These are phyloP conservation scores for Fusarium sarcochroum DNA, from an alignment of 2,329 filamentous ascomycete genomes.

Conservation along the genomic window DNA sequence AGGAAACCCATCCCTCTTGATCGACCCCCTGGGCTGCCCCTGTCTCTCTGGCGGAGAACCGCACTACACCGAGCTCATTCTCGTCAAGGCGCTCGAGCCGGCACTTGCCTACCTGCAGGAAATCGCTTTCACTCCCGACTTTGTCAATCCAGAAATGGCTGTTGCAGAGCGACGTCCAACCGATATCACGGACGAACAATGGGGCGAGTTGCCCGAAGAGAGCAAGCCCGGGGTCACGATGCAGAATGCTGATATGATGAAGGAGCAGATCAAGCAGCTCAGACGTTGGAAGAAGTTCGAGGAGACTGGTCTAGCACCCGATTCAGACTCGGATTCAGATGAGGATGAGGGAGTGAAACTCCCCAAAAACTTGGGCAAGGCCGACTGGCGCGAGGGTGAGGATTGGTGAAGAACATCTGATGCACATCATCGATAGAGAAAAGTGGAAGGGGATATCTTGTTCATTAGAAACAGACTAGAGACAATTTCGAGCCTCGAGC, in stretches of 20 bases:
- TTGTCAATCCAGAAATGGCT: conserved; percentile 58
- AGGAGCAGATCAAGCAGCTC: conserved; percentile 44
- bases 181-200: conserved; percentile 49
- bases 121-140: conserved; percentile 60
- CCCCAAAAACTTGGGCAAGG: background rate
- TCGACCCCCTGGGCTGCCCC: conserved; percentile 71
- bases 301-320: conserved; percentile 48
- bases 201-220: conserved; percentile 50
- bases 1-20: conserved; percentile 60
- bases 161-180: conserved; percentile 45
- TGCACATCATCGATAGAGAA: background rate
- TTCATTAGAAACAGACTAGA: conserved; percentile 40
- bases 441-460: conserved; percentile 19
- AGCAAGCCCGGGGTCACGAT: conserved; percentile 48
- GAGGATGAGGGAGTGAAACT: conserved; percentile 25
- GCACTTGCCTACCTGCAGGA: conserved; percentile 74
- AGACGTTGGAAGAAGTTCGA: conserved; percentile 49
- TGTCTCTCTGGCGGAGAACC: conserved; percentile 77
- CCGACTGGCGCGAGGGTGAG: background rate
- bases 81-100: conserved; percentile 66
- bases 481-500: conserved; percentile 20
- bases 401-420: conserved; percentile 2
- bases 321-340: conserved; percentile 44
- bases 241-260: conserved; percentile 39
- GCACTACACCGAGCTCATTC: conserved; percentile 71